Conservation (phyloP, 2,329 filamentous ascomycete genomes). For the Pestalotiopsis sp. region DNA sequence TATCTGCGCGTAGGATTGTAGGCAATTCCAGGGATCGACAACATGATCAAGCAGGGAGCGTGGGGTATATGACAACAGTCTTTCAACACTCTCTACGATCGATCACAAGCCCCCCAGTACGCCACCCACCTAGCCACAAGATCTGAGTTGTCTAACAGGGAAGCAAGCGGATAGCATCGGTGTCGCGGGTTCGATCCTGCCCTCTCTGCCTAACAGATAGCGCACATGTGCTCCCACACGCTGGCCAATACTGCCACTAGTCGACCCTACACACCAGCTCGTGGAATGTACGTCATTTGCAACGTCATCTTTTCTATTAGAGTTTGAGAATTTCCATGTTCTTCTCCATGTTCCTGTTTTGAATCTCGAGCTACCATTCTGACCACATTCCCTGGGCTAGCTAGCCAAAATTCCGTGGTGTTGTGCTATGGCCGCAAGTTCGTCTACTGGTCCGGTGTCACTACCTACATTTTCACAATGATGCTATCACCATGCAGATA, state of each 20-base stretch:
- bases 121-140: slow-evolving; percentile 11
- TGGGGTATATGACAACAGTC: neutral
- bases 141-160: slow-evolving; percentile 9
- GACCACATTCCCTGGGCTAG: neutral
- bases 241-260: slow-evolving; percentile 1
- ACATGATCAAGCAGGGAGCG: neutral
- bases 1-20: neutral
- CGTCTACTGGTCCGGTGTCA: too few relatives aligned
- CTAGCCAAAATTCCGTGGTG: neutral
- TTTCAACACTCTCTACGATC: neutral
- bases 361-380: neutral
- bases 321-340: neutral
- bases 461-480: neutral
- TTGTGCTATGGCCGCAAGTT: neutral
- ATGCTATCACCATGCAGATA: neutral
- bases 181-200: neutral
- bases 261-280: slow-evolving; percentile 18
- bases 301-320: slow-evolving; percentile 19
- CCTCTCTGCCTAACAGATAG: neutral
- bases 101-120: neutral
- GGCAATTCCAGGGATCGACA: neutral
- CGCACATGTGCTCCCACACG: neutral
- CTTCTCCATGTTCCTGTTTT: neutral
- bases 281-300: slow-evolving; percentile 19
- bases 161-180: slow-evolving; percentile 7